Base-by-base conservation (phyloP, 805 yeast species). In the Nakazawaea pomicola region DNA sequence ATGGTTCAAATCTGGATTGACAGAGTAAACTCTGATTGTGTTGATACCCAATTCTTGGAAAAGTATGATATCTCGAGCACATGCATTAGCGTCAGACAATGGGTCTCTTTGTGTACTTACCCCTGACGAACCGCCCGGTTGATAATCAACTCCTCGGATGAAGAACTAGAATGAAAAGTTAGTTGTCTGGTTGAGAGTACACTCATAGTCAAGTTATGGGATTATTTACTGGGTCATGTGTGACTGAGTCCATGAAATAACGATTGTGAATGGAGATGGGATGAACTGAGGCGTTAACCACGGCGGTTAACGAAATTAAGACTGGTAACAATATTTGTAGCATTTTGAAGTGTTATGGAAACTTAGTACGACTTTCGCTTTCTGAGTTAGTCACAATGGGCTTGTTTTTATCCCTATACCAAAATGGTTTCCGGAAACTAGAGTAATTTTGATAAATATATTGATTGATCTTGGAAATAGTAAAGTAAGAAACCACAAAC, bases 41-140 rank as follows among this genome's bases (percentile, higher is more conserved):
- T 91, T 91, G 29, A 91, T 76, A 3, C 95, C 95, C 43, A 91
- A 71, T 37, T 81, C 76, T 62, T 90, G 96, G 58, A 91, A 85
- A 20, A 89, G 64, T 12, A 71, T 66, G 16, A 87, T 77, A 58
- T 91, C 98, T 50, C 97, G 74, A 4, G 90, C 83, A 65, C 98
- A 91, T 15, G 61, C 54, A 10, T 71, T 62, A 3, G 79, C 71
- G 52, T 87, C 82, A 2, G 95, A 82, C 32, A 91, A 67, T 0
- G 96, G 96, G 56, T 91, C 98, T 8, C 51, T 56, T 6, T 53
- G 46, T 3, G 53, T 60, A n/a, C 65, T 65, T 18, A 79, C 80
- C 0, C 80, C 90, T 0, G 95, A 80, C 0, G 95, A 81, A 0
- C 97, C 98, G 8, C 97, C 97, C 0, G 97, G 97, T 55, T 91